These are phyloP conservation scores for Ogataea thermomethanolica DNA, from an alignment of 805 yeast genomes.

Conservation along the genomic window DNA sequence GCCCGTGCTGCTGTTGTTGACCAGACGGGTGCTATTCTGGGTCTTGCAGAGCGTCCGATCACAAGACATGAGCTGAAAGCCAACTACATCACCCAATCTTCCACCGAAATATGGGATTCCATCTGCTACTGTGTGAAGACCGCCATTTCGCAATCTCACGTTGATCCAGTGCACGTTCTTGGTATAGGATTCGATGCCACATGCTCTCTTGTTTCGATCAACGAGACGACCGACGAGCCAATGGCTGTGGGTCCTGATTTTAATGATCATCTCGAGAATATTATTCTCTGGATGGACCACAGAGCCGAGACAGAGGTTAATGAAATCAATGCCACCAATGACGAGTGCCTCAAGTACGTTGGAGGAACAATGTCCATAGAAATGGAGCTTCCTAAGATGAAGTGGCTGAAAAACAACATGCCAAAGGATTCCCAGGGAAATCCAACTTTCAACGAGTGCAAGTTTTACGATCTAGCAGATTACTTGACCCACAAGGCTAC, in stretches of 20 bases:
- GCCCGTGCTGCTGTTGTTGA: slow-evolving; percentile 94
- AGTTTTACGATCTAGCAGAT: slow-evolving; percentile 92
- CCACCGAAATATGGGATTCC: slow-evolving; percentile 88
- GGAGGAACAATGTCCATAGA: slow-evolving; percentile 98
- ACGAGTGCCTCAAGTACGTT: slow-evolving; percentile 80
- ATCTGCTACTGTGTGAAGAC: slow-evolving; percentile 79
- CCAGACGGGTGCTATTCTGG: slow-evolving; percentile 73
- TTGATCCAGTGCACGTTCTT: slow-evolving; percentile 61
- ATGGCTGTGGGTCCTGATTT: slow-evolving; percentile 93
- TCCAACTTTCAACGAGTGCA: slow-evolving; percentile 49
- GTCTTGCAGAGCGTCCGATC: slow-evolving; percentile 75
- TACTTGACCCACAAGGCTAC: slow-evolving; percentile 90
- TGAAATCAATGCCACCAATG: slow-evolving; percentile 75
- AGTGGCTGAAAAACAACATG: slow-evolving; percentile 89
- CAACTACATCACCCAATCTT: slow-evolving; percentile 77
- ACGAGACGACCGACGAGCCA: slow-evolving; percentile 62
- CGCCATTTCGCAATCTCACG: slow-evolving; percentile 69
- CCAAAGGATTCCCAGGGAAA: slow-evolving; percentile 42
- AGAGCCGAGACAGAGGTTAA: slow-evolving; percentile 82
- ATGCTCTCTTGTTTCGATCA: slow-evolving; percentile 84
- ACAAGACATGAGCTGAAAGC: slow-evolving; percentile 73
- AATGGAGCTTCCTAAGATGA: slow-evolving; percentile 96
- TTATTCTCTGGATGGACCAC: slow-evolving; percentile 98
- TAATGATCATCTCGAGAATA: slow-evolving; percentile 65
- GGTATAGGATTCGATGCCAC: slow-evolving; percentile 98